These are phyloP conservation scores for Pseudopediastrum boryanum DNA, from an alignment of 139 green algal genomes.

Conservation along the genomic window DNA sequence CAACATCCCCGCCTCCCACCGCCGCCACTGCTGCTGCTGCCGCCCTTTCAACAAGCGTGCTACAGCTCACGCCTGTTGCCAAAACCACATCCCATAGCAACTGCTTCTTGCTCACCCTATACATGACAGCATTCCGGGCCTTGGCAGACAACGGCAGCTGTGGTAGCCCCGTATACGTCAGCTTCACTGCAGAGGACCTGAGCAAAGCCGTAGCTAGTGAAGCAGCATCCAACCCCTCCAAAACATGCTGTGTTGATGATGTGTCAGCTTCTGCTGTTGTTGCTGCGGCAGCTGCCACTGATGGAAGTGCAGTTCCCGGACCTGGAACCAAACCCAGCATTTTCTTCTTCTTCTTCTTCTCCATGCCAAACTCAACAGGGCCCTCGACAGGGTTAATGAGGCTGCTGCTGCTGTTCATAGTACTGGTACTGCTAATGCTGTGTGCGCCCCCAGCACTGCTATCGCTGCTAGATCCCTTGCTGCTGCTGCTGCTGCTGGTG, in stretches of 20 bases:
- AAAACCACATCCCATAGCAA: slow-evolving; percentile 22
- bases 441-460: background rate
- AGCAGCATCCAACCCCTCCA: background rate
- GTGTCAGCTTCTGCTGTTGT: background rate
- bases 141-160: background rate
- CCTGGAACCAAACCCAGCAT: background rate
- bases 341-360: background rate
- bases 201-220: background rate
- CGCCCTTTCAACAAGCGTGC: slow-evolving; percentile 1
- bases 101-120: slow-evolving; percentile 30
- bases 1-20: too few relatives aligned
- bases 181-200: background rate
- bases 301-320: background rate
- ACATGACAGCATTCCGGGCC: slow-evolving; percentile 14
- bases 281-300: background rate
- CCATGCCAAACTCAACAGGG: background rate
- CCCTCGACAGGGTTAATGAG: background rate
- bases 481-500: slow-evolving; percentile 8
- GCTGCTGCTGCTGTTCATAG: slow-evolving; percentile 2
- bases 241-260: background rate
- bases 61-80: slow-evolving; percentile 10
- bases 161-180: background rate
- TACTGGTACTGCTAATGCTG: background rate
- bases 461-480: too few relatives aligned
- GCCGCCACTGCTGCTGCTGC: background rate